Evolutionary conservation across 2,329 filamentous ascomycete species (phyloP), one percentile per base, ranked within the genome.

Genomic region (Nigrograna mackinnonii): DNA sequence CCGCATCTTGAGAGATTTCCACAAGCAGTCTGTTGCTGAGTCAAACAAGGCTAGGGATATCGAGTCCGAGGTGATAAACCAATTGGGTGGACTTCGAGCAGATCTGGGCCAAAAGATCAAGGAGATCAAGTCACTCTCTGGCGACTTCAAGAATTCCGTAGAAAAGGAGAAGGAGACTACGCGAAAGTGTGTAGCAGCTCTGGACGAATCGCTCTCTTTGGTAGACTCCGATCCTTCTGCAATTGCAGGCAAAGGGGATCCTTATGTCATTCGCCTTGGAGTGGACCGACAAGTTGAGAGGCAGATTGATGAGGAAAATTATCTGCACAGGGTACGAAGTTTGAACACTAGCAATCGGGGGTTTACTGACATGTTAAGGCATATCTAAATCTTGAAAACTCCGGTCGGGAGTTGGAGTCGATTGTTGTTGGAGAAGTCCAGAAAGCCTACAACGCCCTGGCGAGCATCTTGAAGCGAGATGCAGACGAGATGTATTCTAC

Each of bases 381-480:
- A 7, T 96, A 95, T 60, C 78, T 96, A 38, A 97, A 99, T 64
- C 79, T 99, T 12, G 94, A 99, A 68, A 89, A 83, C 54, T 97
- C 94, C 13, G 94, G 94, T 2, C 86, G 91, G 47, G 94, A 99
- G 70, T 82, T 99, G 2, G 94, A 99, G 70, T 88, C 90, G 1
- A 97, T 99, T 51, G 90, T 99, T 1, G 90, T 99, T 12, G 90
- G 91, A 54, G 94, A 99, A 70, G 95, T 99, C 31, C 94, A 99
- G 64, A 97, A 97, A 69, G 91, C 94, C 0, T 97, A 96, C 74
- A 96, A 94, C 59, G 91, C 91, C 2, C 90, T 96, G 56, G 89
- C 91, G 18, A 87, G 86, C 39, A 95, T 97, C 50, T 75, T 97
- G 47, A 95, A 92, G 74, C 86, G 91, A 35, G 92, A 97, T 64